Evolutionary conservation across 2,329 filamentous ascomycete genomes (phyloP), one percentile per base, ranked within the genome.

Genomic region (Cercospora janseana): DNA sequence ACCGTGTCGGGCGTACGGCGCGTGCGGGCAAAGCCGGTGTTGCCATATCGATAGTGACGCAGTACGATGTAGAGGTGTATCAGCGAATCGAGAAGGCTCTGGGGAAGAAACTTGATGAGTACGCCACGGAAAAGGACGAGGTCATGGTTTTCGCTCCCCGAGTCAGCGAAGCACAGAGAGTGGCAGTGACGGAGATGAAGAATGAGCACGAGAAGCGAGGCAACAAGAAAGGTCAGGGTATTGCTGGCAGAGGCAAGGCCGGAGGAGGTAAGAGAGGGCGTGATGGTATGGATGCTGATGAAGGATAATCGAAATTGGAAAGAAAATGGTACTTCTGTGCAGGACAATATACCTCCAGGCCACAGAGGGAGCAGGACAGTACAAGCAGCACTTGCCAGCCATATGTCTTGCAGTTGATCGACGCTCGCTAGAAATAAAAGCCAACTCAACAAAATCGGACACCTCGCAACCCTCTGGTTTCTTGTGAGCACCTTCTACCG

Each of bases 1-100:
- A 95, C 69, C 80, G 90, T 45, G 89, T 95, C 1, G 90, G 90
- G 15, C 85, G 90, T 60, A 95, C 90, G 0, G 90, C 90, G 0
- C 82, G 90, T 69, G 90, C 90, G 0, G 90, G 90, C 23, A 91
- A 91, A 67, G 85, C 84, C 1, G 91, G 91, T 42, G 80, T 88
- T 34, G 89, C 90, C 6, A 79, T 95, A 38, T 88, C 78, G 45
- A 72, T 96, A 6, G 85, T 93, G 4, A 95, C 88, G 0, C 90
- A 95, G 69, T 95, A 94, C 60, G 90, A 95, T 63, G 73, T 91
- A 1, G 87, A 91, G 67, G 79, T 93, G 27, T 94, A 82, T 70
- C 72, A 85, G 63, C 77, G 89, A 15, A 95, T 95, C 43, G 91
- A 96, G 69, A 81, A 82, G 4, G 88, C 89, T 0, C 73, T 96